phyloP scores from a whole-genome alignment of 2,329 filamentous ascomycete species.

The Acarospora socialis region DNA sequence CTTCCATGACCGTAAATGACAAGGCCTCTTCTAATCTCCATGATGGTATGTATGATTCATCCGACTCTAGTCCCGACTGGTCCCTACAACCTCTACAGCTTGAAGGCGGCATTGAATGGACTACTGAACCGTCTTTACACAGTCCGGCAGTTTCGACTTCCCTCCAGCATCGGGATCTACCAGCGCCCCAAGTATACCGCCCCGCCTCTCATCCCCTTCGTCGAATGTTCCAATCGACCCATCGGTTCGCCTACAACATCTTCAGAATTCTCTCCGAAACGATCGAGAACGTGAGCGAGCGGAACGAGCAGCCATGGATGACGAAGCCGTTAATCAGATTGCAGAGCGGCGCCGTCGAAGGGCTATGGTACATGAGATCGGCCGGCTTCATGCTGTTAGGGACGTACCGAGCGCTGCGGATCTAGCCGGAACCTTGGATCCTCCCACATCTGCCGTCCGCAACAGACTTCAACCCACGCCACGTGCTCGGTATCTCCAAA shows the following conservation, averaged over 20 bases:
- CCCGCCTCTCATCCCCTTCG: constrained; percentile 13
- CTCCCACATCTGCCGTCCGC: constrained; percentile 11
- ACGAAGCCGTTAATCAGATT: constrained; percentile 27
- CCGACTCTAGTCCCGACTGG: too few relatives aligned
- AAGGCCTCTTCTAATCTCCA: too few relatives aligned
- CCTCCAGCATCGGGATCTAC: constrained; percentile 25
- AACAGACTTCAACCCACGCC: constrained; percentile 4
- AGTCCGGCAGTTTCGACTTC: constrained; percentile 31
- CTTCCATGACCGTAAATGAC: too few relatives aligned
- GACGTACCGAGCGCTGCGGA: constrained; percentile 2
- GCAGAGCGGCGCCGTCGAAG: constrained; percentile 17
- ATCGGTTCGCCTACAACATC: constrained; percentile 21
- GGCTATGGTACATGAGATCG: constrained; percentile 5
- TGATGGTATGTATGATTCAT: too few relatives aligned
- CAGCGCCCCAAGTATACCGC: constrained; percentile 14
- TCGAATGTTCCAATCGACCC: constrained; percentile 8
- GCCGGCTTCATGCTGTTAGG: constrained; percentile 6
- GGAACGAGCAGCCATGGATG: constrained; percentile 20
- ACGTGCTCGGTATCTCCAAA: constrained; percentile 1
- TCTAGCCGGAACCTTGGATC: constrained; percentile 1
- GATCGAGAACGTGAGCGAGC: constrained; percentile 19
- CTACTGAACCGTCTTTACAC: too few relatives aligned
- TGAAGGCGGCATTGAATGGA: too few relatives aligned
- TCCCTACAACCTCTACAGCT: too few relatives aligned
- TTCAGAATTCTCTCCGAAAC: constrained; percentile 26